Evolutionary conservation across 306 rosid species (phyloP).

Genomic region (Lathyrus tuberosus): DNA sequence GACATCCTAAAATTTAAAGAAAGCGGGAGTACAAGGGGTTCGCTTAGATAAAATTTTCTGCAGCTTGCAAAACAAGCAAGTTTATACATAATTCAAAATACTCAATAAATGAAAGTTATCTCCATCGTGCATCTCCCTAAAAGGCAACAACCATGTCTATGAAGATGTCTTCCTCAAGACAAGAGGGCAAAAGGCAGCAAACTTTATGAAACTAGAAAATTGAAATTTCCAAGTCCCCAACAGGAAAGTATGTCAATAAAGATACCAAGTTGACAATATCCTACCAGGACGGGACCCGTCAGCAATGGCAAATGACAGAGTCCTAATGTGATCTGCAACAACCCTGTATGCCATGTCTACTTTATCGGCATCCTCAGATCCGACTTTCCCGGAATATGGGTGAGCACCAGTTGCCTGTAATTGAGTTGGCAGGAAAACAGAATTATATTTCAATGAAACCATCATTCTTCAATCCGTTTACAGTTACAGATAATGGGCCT

Average conservation of each 20-base stretch:
- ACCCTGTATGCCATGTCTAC: slow-evolving; percentile 98
- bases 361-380: slow-evolving; percentile 77
- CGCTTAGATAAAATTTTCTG: background rate
- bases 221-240: background rate
- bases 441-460: slow-evolving; percentile 3
- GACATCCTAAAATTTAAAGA: slow-evolving; percentile 1
- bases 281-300: slow-evolving; percentile 98
- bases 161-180: slow-evolving; percentile 7
- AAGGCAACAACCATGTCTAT: background rate
- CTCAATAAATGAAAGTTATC: slow-evolving; percentile 16
- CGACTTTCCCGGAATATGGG: slow-evolving; percentile 88
- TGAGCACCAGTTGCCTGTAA: slow-evolving; percentile 86
- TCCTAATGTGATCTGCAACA: slow-evolving; percentile 64
- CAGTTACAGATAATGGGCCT: background rate
- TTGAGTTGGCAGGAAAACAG: slow-evolving; percentile 24
- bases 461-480: background rate
- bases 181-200: slow-evolving; percentile 10
- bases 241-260: slow-evolving; percentile 1
- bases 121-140: background rate
- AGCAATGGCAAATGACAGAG: slow-evolving; percentile 94
- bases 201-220: background rate
- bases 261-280: slow-evolving; percentile 21
- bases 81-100: background rate
- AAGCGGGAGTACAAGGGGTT: slow-evolving; percentile 7
- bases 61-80: slow-evolving; percentile 19